phyloP scores from a whole-genome alignment of 2,329 filamentous ascomycete species.

The Hypomyces rosellus region DNA sequence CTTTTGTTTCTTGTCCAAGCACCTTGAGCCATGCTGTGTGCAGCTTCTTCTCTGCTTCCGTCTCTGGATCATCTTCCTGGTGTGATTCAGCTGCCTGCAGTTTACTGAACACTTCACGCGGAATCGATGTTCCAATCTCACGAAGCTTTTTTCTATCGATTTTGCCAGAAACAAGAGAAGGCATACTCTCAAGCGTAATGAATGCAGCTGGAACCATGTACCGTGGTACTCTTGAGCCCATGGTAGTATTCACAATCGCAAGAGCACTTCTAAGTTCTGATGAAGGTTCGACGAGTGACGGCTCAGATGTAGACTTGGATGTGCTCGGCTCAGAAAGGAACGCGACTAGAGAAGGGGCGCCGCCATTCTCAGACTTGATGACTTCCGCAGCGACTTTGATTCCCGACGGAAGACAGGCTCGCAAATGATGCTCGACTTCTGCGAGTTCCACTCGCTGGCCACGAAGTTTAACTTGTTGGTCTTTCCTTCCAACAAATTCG shows the following conservation, averaged over 20 bases:
- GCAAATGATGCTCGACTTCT: slow-evolving; percentile 46
- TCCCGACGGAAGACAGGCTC: slow-evolving; percentile 35
- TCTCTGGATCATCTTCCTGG: slow-evolving; percentile 30
- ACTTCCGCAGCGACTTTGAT: slow-evolving; percentile 43
- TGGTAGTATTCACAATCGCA: slow-evolving; percentile 24
- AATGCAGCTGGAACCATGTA: slow-evolving; percentile 46
- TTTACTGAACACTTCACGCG: slow-evolving; percentile 33
- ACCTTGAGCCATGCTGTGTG: slow-evolving; percentile 32
- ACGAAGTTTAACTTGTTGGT: slow-evolving; percentile 61
- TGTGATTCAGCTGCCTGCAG: slow-evolving; percentile 15
- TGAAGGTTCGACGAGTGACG: slow-evolving; percentile 24
- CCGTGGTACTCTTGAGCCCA: slow-evolving; percentile 30
- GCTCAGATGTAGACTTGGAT: slow-evolving; percentile 9
- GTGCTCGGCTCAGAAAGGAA: slow-evolving; percentile 31
- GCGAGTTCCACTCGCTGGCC: slow-evolving; percentile 59
- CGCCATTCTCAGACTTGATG: slow-evolving; percentile 37
- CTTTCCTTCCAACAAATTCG: slow-evolving; percentile 55
- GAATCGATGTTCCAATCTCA: slow-evolving; percentile 36
- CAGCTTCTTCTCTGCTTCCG: slow-evolving; percentile 31
- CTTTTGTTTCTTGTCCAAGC: slow-evolving; percentile 27
- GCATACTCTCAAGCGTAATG: slow-evolving; percentile 39
- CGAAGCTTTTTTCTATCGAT: slow-evolving; percentile 43
- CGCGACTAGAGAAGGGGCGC: slow-evolving; percentile 38
- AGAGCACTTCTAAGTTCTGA: slow-evolving; percentile 26
- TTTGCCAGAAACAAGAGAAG: slow-evolving; percentile 43